Evolutionary conservation across 2,329 filamentous ascomycete genomes (phyloP).

Genomic region (Penicillium janthinellum): DNA sequence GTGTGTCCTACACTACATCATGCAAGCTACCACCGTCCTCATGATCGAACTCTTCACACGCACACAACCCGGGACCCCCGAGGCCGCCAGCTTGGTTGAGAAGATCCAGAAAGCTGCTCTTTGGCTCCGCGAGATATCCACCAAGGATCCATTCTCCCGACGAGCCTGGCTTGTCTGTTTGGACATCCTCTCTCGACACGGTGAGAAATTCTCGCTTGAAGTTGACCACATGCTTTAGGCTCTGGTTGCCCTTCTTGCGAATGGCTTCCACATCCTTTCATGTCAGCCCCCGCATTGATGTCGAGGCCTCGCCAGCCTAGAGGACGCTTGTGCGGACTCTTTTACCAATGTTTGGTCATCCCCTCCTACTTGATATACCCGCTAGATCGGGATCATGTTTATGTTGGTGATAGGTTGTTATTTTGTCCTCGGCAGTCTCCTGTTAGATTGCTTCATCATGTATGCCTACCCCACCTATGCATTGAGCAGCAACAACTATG

Average conservation of each 20-base stretch:
- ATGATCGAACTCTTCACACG: conserved; percentile 42
- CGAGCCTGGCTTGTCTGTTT: conserved; percentile 39
- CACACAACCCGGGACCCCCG: conserved; percentile 32
- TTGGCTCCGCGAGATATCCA: conserved; percentile 42
- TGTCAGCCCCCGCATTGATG: background rate
- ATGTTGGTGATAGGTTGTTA: background rate
- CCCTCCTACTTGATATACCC: background rate
- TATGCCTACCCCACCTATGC: background rate
- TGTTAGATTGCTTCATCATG: background rate
- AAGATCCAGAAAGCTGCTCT: conserved; percentile 37
- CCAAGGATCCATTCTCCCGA: conserved; percentile 35
- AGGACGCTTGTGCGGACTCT: background rate
- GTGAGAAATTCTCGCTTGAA: conserved; percentile 15
- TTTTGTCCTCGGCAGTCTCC: background rate
- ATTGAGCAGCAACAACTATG: background rate
- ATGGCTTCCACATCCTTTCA: background rate
- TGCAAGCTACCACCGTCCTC: conserved; percentile 44
- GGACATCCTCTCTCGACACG: conserved; percentile 29
- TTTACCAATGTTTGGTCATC: background rate
- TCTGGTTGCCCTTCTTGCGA: background rate
- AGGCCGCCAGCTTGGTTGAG: conserved; percentile 30
- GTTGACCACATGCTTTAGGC: conserved; percentile 11
- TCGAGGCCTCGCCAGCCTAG: background rate
- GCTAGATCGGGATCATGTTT: background rate
- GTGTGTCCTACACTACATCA: conserved; percentile 44